phyloP scores from a whole-genome alignment of 1,284 basidiomycete species.

The Mrakiaceae sp. region DNA sequence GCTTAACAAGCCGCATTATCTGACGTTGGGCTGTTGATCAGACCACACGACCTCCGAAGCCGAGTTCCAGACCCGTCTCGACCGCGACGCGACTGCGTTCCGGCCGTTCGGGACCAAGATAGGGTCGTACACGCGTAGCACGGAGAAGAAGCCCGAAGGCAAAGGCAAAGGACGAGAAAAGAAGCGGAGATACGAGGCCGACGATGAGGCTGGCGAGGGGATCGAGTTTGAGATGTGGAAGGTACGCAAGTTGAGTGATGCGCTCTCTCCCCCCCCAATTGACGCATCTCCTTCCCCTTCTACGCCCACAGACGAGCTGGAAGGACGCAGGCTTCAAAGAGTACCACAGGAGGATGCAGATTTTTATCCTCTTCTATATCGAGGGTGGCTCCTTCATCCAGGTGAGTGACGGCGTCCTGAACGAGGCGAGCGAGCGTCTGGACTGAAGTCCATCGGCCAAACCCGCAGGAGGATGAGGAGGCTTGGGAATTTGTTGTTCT shows the following conservation, averaged over 20 bases:
- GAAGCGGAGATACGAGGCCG: conserved; percentile 26
- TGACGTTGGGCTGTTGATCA: conserved; percentile 20
- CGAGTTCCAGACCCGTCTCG: conserved; percentile 55
- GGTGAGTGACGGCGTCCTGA: conserved; percentile 22
- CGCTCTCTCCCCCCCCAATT: neutral
- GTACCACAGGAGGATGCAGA: conserved; percentile 86
- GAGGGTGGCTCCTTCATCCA: conserved; percentile 90
- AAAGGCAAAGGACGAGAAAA: conserved; percentile 37
- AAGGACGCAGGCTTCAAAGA: conserved; percentile 79
- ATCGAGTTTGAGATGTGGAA: conserved; percentile 75
- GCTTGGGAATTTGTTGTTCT: conserved; percentile 75
- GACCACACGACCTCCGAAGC: conserved; percentile 57
- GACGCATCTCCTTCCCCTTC: conserved; percentile 18
- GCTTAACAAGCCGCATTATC: neutral
- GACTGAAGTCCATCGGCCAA: too few relatives aligned
- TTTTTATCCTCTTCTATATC: conserved; percentile 89
- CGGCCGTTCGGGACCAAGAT: conserved; percentile 65
- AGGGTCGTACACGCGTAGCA: conserved; percentile 54
- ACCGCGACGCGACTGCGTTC: conserved; percentile 62
- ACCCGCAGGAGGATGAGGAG: conserved; percentile 57
- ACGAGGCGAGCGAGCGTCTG: too few relatives aligned
- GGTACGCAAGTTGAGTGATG: conserved; percentile 41
- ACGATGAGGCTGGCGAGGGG: conserved; percentile 44
- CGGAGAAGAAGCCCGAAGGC: conserved; percentile 39
- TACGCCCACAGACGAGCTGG: conserved; percentile 57